phyloP scores from a whole-genome alignment of 805 yeast species.

The Torulaspora quercuum region DNA sequence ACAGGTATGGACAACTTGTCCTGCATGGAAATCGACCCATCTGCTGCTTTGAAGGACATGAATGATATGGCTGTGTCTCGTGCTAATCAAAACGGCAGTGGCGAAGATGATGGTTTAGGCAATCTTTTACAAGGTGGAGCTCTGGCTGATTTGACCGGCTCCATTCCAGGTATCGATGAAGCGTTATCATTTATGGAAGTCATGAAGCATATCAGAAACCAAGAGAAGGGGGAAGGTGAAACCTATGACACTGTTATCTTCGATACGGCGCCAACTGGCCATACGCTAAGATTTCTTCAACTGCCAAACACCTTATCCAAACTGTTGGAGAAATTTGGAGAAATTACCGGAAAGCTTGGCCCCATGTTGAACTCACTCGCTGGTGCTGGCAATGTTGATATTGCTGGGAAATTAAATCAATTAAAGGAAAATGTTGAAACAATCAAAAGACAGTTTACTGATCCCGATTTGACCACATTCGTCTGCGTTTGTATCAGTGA shows the following conservation, averaged over 20 bases:
- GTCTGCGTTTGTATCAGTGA: constrained; percentile 98
- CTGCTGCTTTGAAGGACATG: constrained; percentile 88
- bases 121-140: constrained; percentile 39
- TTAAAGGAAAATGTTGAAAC: constrained; percentile 77
- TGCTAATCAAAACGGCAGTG: constrained; percentile 42
- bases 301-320: constrained; percentile 90
- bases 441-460: constrained; percentile 90
- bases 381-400: constrained; percentile 65
- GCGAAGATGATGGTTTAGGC: constrained; percentile 37
- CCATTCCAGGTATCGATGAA: constrained; percentile 98
- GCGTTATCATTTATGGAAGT: constrained; percentile 98
- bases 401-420: constrained; percentile 55
- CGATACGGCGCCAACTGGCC: constrained; percentile 99
- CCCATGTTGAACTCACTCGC: constrained; percentile 81
- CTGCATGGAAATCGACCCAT: constrained; percentile 98
- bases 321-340: constrained; percentile 80
- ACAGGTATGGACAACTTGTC: constrained; percentile 84
- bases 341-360: constrained; percentile 80
- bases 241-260: constrained; percentile 86
- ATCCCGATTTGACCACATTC: constrained; percentile 93
- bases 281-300: constrained; percentile 90
- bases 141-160: constrained; percentile 78
- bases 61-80: constrained; percentile 46
- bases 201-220: constrained; percentile 88
- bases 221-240: constrained; percentile 42